Evolutionary conservation across 441 rosid genomes (phyloP), one percentile per base, ranked within the genome.

Genomic region (Aquilaria agallochum): DNA sequence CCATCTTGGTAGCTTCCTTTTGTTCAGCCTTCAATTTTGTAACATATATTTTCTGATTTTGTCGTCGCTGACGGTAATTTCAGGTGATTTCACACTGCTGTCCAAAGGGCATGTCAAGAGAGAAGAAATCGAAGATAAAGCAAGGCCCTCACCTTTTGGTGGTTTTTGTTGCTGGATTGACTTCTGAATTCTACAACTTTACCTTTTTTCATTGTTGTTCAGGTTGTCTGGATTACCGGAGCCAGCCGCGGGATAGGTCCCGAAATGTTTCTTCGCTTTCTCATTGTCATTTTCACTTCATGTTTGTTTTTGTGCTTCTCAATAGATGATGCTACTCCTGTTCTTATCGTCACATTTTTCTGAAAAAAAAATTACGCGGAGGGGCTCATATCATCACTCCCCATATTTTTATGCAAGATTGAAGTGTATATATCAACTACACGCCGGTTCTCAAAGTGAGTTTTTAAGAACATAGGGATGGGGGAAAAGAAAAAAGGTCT

Each of bases 211-310:
- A 59, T 59, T 30, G 48, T 45, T 59, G 31, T 7, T 42, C 55
- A 87, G 98, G 97, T 92, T 33, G 74, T 90, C 32, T 92, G 98
- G 98, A 86, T 92, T 55, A 92, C 98, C 53, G 97, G 98, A 20
- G 96, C 97, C 46, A 88, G 97, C 71, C 92, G 97, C 44, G 98
- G 98, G 57, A 92, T 92, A 45, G 98, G 98, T 90, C 77, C 10
- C 15, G 48, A 9, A 53, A n/a, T 15, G 45, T 53, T 42, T 42
- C 11, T 31, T 5, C 31, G 9, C 27, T 6, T 13, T 10, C 15
- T 3, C 31, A n/a, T 51, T 42, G 32, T 5, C 31, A 33, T 36
- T 14, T 34, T 34, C 40, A 34, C 40, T 34, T 34, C 40, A 34
- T 34, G 40, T 1, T 34, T 34, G 40, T 34, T 34, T 20, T 34